Evolutionary conservation across 768 basidiomycete species (phyloP), one percentile per base, ranked within the genome.

Genomic region (Leccinum boreale): DNA sequence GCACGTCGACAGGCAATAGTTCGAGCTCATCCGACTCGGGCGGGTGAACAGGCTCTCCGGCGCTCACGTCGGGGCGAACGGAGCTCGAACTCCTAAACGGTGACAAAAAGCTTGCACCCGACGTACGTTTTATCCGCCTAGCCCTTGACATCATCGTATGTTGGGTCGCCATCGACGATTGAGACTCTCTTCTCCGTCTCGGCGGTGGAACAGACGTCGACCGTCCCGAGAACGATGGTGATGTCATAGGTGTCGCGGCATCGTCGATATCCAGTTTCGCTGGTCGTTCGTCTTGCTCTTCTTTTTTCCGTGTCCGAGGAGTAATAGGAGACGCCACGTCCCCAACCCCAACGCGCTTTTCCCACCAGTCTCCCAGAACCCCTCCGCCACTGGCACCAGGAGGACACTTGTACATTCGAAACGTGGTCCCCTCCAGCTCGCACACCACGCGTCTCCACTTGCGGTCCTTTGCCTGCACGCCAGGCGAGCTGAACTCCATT

Each of bases 371-470:
- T 60, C 83, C 85, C 49, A 90, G 69, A 47, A 75, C 77, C n/a
- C 81, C 77, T 4, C 79, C 80, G 12, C 79, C 82, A 24, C 75
- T 74, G 2, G 65, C 67, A 14, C 70, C 72, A 1, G 74, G 69
- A 35, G 77, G 76, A 56, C 75, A 82, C 59, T 80, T 80, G 71
- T 91, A 93, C 57, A 98, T 79, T 63, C 83, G 82, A 69, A 98
- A 85, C 60, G 80, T 78, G n/a, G 97, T 98, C 48, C 97, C 97
- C 67, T 97, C 92, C 26, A 99, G 75, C 65, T 95, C 90, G 68
- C 92, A 91, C 62, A 94, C 79, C 52, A 89, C 85, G 51, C 90
- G 79, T 58, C 90, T 83, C 97, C 97, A 99, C 67, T 93, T 92
- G 48, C 97, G 79, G 69, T 98, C 95, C 68, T 80, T 83, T 7